Evolutionary conservation across 331 rosid species (phyloP).

Genomic region (Acacia concinna): DNA sequence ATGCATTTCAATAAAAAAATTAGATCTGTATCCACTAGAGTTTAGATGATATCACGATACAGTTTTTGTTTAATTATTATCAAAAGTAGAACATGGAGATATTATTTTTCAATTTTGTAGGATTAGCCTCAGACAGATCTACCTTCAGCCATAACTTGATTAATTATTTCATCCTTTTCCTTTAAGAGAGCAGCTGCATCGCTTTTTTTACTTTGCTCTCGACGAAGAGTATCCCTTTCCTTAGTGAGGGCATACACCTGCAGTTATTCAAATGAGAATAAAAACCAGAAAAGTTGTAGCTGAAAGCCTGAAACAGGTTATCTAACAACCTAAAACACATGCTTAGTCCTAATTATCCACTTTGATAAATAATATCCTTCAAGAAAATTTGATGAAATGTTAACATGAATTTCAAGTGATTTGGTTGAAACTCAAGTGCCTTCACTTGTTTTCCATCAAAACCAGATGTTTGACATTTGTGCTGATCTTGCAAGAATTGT

Average conservation of each 20-base stretch:
- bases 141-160: constrained; percentile 99
- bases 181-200: constrained; percentile 97
- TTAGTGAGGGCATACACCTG: constrained; percentile 94
- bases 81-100: background rate
- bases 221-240: constrained; percentile 96
- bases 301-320: constrained; percentile 3
- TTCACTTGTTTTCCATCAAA: background rate
- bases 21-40: constrained; percentile 3
- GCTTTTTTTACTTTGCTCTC: constrained; percentile 93
- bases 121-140: constrained; percentile 24
- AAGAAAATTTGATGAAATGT: constrained; percentile 17
- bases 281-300: constrained; percentile 17
- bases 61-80: background rate
- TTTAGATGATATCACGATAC: constrained; percentile 12
- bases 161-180: constrained; percentile 98
- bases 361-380: constrained; percentile 25
- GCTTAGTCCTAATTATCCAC: background rate
- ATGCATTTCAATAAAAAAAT: background rate
- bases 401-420: constrained; percentile 25
- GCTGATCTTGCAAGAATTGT: background rate
- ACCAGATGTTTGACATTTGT: background rate
- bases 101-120: constrained; percentile 6
- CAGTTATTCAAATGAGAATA: constrained; percentile 30
- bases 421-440: constrained; percentile 14
- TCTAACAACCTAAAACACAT: background rate